Evolutionary conservation across 805 yeast genomes (phyloP), one percentile per base, ranked within the genome.

Genomic region (Candida stauntonica): DNA sequence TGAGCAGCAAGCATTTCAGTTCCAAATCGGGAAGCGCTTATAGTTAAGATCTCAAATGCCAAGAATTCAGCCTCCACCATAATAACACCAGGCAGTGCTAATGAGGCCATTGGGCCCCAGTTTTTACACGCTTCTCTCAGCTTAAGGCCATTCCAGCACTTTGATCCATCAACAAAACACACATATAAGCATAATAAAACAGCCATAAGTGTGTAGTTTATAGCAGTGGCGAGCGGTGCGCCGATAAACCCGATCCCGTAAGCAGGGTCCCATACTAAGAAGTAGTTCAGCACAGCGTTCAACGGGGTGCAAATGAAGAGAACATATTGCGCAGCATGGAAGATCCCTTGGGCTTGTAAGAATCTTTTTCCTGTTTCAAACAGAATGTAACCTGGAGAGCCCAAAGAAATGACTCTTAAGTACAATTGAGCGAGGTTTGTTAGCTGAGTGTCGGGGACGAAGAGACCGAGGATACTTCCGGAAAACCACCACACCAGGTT

Each of bases 321-420:
- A 4, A 77, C 78, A 47, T 75, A 75, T 4, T 91, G 82, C 2
- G 86, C 75, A 7, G 93, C 93, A 51, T 81, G 78, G 65, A 81
- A 86, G 29, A 82, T 75, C 37, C 81, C 81, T 56, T 86, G 95
- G 0, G 89, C 79, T 60, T 85, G 94, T 37, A 85, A 62, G 51
- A 72, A 84, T 36, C 91, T 66, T 58, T 86, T 85, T 3, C 87
- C 86, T 1, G 86, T 71, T 58, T 86, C 94, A 54, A 86, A 86
- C 5, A 80, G 37, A 30, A 81, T 64, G 41, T 77, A 68, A 0
- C 86, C 94, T 0, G 95, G 95, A 4, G 80, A 67, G 11, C 91
- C 91, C 30, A 75, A 44, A 5, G 74, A 64, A 30, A 73, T 63
- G 7, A 73, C 61, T 36, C 82, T 50, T 72, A 77, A 17, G 87